Evolutionary conservation across 805 yeast genomes (phyloP), one percentile per base, ranked within the genome.

Genomic region (Metschnikowia similis): DNA sequence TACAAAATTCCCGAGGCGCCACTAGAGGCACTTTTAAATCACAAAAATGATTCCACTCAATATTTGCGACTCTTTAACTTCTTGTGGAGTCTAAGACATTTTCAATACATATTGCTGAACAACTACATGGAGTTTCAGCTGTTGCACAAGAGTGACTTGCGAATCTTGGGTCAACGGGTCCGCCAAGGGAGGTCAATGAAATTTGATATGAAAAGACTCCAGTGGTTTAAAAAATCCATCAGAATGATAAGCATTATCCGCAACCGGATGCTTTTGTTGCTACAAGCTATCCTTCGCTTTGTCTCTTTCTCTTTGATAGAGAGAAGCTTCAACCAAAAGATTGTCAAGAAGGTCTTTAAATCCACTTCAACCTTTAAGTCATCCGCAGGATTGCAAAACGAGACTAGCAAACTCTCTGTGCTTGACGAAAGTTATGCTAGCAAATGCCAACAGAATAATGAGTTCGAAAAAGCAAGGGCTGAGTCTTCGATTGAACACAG

Each of bases 61-160:
- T 92, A 92, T 63, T 71, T 89, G 46, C 79, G 87, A 56, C 79
- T 91, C 55, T 94, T 92, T 72, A 89, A 90, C 58, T 88, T 89
- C 60, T 65, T 94, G 37, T 88, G 97, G 89, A 80, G 85, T 56
- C 68, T 92, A 21, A 81, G 84, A 52, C 84, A 88, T 54, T 76
- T 84, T 13, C 76, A 79, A 16, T 75, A 70, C 57, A 68, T 81
- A 48, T 70, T 87, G 50, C 74, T 75, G 41, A 52, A 59, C 26
- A 64, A 60, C 51, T 69, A 55, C 35, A 48, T 63, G 10, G 69
- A 65, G 38, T 61, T 62, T 43, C 63, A 58, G 37, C 61, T 60
- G 40, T 54, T 71, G 30, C 55, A 59, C 44, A 59, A 59, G 37
- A 59, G 56, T 39, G 73, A 70, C 28, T 53, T 69, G 41, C 55